phyloP scores from a whole-genome alignment of 1,139 yeast species.

The Kluyveromyces sp. region DNA sequence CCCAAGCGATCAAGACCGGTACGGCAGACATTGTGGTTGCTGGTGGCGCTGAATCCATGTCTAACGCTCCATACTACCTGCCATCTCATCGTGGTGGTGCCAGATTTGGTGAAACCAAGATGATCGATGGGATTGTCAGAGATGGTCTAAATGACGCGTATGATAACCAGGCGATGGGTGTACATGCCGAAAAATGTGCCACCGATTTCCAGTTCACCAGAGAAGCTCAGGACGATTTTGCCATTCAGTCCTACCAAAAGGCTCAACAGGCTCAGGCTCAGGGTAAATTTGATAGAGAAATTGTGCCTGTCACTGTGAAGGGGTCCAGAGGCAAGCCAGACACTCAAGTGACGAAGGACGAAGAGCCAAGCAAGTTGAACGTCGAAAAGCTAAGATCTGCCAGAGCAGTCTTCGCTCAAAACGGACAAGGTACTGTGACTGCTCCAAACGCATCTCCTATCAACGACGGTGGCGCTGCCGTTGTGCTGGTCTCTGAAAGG shows the following conservation, averaged over 20 bases:
- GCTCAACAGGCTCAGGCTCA: constrained; percentile 72
- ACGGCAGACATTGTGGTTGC: constrained; percentile 88
- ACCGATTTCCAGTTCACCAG: constrained; percentile 55
- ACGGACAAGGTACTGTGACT: constrained; percentile 87
- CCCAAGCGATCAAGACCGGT: constrained; percentile 85
- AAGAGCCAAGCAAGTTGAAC: constrained; percentile 64
- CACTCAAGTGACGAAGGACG: constrained; percentile 59
- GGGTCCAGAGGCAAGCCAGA: constrained; percentile 94
- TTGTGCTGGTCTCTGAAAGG: constrained; percentile 72
- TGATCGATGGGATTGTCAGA: constrained; percentile 82
- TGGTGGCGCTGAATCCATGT: constrained; percentile 98
- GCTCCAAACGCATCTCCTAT: constrained; percentile 95
- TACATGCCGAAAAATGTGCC: constrained; percentile 95
- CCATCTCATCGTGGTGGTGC: constrained; percentile 83
- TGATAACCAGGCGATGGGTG: constrained; percentile 85
- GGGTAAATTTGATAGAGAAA: constrained; percentile 77
- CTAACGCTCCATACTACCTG: constrained; percentile 88
- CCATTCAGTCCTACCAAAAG: constrained; percentile 61
- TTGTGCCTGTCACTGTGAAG: constrained; percentile 79
- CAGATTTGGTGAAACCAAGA: constrained; percentile 71
- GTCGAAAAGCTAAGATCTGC: constrained; percentile 70
- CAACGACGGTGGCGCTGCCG: constrained; percentile 97
- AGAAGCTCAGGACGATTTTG: constrained; percentile 67
- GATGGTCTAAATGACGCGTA: constrained; percentile 93
- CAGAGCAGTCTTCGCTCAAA: constrained; percentile 78